phyloP scores from a whole-genome alignment of 176 grass and related monocot species.

The Oryza glumipatula region DNA sequence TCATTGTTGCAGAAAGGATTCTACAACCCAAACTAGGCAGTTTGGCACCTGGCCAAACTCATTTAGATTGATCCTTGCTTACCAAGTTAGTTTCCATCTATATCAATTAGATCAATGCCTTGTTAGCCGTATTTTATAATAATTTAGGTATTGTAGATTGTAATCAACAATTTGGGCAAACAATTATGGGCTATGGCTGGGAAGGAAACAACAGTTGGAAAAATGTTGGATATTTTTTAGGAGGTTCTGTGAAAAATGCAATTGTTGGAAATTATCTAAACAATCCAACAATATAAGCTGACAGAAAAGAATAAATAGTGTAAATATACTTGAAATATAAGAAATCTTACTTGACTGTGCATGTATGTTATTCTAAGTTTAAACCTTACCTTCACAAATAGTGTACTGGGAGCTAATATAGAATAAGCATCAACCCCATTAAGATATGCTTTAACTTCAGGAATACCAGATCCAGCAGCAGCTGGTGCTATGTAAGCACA shows the following conservation, averaged over 20 bases:
- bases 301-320: neutral
- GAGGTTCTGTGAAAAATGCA: constrained; percentile 7
- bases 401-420: constrained; percentile 93
- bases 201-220: neutral
- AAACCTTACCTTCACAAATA: constrained; percentile 84
- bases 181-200: neutral
- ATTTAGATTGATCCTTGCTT: neutral
- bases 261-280: neutral
- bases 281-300: constrained; percentile 11
- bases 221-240: neutral
- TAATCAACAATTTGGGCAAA: neutral
- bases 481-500: constrained; percentile 95
- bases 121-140: neutral
- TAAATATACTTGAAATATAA: neutral
- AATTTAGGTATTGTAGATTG: neutral
- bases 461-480: constrained; percentile 96
- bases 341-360: neutral
- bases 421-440: constrained; percentile 93
- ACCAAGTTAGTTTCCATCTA: neutral
- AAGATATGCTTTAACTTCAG: constrained; percentile 99
- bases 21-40: neutral
- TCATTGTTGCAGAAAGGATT: neutral
- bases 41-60: neutral
- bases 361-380: constrained; percentile 7
- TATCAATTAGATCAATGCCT: neutral